Conservation (phyloP, 1,284 basidiomycete genomes). For the Rugosomyces carneus region DNA sequence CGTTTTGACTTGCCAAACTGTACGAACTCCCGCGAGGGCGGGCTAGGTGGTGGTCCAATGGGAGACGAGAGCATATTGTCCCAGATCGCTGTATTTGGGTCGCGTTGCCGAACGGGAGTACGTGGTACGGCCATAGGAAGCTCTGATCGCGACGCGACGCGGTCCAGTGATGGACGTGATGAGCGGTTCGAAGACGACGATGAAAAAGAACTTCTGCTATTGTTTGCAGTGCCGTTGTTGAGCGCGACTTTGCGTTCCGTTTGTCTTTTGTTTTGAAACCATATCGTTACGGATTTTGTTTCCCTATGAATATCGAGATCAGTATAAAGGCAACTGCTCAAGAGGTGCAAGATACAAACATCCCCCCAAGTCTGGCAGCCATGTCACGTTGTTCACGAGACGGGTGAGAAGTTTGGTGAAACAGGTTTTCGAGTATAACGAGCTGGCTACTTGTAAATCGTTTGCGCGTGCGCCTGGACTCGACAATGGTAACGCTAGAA, state of each 20-base stretch:
- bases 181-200: conserved; percentile 18
- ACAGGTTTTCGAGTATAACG: conserved; percentile 65
- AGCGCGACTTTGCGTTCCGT: conserved; percentile 61
- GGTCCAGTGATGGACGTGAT: conserved; percentile 47
- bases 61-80: conserved; percentile 72
- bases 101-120: conserved; percentile 35
- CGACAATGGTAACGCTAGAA: conserved; percentile 19
- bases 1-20: conserved; percentile 45
- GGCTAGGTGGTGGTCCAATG: conserved; percentile 42
- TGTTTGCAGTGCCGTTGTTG: conserved; percentile 26
- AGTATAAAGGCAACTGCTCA: conserved; percentile 3
- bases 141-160: conserved; percentile 52
- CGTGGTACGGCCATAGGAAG: conserved; percentile 39
- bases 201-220: conserved; percentile 19
- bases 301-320: conserved; percentile 40
- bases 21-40: conserved; percentile 42
- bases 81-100: conserved; percentile 42
- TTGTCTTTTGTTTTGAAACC: conserved; percentile 81
- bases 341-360: conserved; percentile 39
- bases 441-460: conserved; percentile 64
- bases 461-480: conserved; percentile 51
- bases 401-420: conserved; percentile 63
- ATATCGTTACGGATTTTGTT: conserved; percentile 71
- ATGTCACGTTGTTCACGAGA: conserved; percentile 64
- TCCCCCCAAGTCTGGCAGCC: conserved; percentile 50